Evolutionary conservation across 345 rosid genomes (phyloP).

Genomic region (Rhodomyrtus tomentosa): DNA sequence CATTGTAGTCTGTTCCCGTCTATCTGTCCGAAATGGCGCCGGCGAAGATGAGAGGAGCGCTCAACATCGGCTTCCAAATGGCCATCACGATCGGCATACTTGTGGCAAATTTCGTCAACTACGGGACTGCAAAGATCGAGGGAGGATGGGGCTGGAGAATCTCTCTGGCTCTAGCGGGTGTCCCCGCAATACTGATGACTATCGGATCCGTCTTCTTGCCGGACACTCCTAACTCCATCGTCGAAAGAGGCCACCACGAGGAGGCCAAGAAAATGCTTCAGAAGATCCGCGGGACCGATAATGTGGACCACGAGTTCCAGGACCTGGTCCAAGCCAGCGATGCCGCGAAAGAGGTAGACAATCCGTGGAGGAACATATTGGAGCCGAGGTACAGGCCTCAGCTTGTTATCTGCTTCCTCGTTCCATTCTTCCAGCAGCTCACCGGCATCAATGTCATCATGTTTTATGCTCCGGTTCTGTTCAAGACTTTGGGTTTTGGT

Average conservation of each 20-base stretch:
- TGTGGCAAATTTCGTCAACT: conserved; percentile 56
- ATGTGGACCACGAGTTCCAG: conserved; percentile 51
- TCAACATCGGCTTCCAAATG: conserved; percentile 71
- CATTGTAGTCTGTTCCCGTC: conserved; percentile 50
- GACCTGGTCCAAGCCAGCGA: conserved; percentile 51
- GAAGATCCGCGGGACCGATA: conserved; percentile 41
- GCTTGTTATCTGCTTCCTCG: conserved; percentile 26
- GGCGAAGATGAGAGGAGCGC: conserved; percentile 58
- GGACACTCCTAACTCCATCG: conserved; percentile 70
- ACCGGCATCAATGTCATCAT: conserved; percentile 73
- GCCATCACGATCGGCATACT: conserved; percentile 67
- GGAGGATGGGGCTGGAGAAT: conserved; percentile 72
- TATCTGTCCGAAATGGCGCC: conserved; percentile 86
- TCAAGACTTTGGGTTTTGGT: conserved; percentile 65
- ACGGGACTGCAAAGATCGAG: conserved; percentile 34
- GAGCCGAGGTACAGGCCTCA: conserved; percentile 54
- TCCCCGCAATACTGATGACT: conserved; percentile 53
- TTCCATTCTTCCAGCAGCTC: conserved; percentile 71
- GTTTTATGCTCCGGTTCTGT: conserved; percentile 70
- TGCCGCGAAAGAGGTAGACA: conserved; percentile 41
- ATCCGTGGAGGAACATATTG: conserved; percentile 61
- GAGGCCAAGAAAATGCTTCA: conserved; percentile 47
- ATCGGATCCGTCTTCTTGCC: conserved; percentile 58
- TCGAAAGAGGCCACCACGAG: conserved; percentile 54
- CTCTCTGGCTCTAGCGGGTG: conserved; percentile 56